Evolutionary conservation across 2,329 filamentous ascomycete species (phyloP).

Genomic region (Alternaria sp.): DNA sequence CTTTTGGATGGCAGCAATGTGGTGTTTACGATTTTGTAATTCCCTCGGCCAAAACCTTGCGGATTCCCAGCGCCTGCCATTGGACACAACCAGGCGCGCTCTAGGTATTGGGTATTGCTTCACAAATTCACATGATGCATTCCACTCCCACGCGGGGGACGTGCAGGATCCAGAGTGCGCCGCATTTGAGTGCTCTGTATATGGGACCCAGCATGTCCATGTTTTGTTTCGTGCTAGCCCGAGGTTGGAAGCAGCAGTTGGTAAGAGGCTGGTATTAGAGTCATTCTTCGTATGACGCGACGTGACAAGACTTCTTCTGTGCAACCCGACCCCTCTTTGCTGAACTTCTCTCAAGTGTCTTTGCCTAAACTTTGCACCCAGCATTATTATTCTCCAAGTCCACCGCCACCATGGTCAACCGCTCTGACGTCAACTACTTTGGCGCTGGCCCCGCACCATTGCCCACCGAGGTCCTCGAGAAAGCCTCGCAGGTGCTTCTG

Average conservation of each 20-base stretch:
- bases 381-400: conserved; percentile 7
- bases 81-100: conserved; percentile 30
- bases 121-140: conserved; percentile 34
- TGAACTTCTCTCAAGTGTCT: conserved; percentile 11
- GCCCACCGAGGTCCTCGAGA: conserved; percentile 81
- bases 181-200: conserved; percentile 6
- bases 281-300: conserved; percentile 44
- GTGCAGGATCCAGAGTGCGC: conserved; percentile 10
- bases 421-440: conserved; percentile 83
- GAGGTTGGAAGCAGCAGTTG: conserved; percentile 33
- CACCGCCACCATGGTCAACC: conserved; percentile 67
- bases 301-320: conserved; percentile 27
- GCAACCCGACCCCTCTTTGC: conserved; percentile 15
- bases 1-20: conserved; percentile 21
- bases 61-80: conserved; percentile 24
- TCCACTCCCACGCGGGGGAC: conserved; percentile 21
- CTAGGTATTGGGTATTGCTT: conserved; percentile 31
- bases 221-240: conserved; percentile 25
- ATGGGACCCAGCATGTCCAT: conserved; percentile 1
- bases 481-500: conserved; percentile 77
- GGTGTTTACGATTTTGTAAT: conserved; percentile 31
- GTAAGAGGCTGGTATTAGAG: conserved; percentile 30
- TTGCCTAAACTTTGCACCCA: conserved; percentile 1
- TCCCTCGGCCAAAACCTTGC: conserved; percentile 23
- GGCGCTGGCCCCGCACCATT: conserved; percentile 89